Base-by-base conservation (phyloP, 352 stramenopile genomes). In the Pilasporangium apinafurcum region DNA sequence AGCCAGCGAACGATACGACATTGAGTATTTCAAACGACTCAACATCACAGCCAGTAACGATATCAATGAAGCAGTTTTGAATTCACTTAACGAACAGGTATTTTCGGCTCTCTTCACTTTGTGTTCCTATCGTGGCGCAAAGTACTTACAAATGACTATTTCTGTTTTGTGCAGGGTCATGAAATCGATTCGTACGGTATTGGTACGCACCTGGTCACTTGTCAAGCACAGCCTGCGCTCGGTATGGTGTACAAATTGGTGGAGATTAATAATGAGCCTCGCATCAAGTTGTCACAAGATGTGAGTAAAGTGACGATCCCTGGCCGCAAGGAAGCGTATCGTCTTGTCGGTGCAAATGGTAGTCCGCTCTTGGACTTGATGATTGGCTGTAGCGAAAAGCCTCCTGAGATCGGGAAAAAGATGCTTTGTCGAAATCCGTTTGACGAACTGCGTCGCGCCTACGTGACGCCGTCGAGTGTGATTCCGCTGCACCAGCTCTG, bases 181-280 rank as follows among this genome's bases (percentile, higher is more conserved):
- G 87, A 93, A 34, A 98, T 98, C 46, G 95, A 97, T 44, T 68
- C 88, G 27, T 98, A 96, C 59, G 95, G 95, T 32, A 98, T 99
- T 60, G 95, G 95, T 10, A 98, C 93, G 28, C 79, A 97, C 60
- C 54, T 97, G 30, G 88, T 99, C 28, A 99, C 97, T 6, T 99
- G 97, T 63, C 96, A 99, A 65, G 85, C 84, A 14, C 96, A 99
- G 59, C 97, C 97, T 18, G 96, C 97, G 18, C 75, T 99, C 1
- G 97, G 97, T 18, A 96, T 96, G 96, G 97, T 99, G 17, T 99
- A 98, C 83, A 99, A 99, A 72, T 80, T 99, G 18, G 96, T 99
- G 25, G 95, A 99, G 72, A 96, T 98, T 49, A 89, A 97, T 48
- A 88, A 80, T 18, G 56, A 86, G 49, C 91, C 97, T 13, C 79